A percentile compares a stretch with the other conserved stretches of the same genome.
Evolutionary conservation across 139 green algal species (phyloP).

Genomic region (Penium margaritaceum): DNA sequence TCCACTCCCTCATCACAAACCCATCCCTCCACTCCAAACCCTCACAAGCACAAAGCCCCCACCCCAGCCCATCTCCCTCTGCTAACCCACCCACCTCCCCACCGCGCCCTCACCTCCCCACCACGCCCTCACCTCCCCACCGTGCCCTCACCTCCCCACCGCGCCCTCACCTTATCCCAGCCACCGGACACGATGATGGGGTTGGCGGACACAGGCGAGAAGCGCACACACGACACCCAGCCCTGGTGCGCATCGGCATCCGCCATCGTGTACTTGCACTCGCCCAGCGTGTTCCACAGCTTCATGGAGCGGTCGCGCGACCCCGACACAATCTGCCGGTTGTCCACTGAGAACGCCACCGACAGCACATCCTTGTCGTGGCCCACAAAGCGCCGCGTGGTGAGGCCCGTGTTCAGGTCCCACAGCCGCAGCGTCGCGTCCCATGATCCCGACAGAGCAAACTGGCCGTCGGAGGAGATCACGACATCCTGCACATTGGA

Average conservation of each 20-base stretch:
- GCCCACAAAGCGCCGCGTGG: constrained; percentile 92
- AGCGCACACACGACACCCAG: constrained; percentile 96
- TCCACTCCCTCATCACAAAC: too few species aligned
- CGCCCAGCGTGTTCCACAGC: constrained; percentile 61
- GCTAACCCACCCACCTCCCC: too few species aligned
- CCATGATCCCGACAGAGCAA: constrained; percentile 94
- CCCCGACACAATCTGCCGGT: constrained; percentile 97
- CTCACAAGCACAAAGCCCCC: too few species aligned
- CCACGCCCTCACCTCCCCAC: too few species aligned
- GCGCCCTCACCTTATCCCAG: constrained; percentile 99
- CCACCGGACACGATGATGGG: constrained; percentile 96
- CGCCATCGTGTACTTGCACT: constrained; percentile 99
- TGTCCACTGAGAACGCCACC: constrained; percentile 98
- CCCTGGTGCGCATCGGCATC: constrained; percentile 89
- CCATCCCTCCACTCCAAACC: too few species aligned
- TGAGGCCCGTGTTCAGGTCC: constrained; percentile 93
- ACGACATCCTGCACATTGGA: constrained; percentile 99
- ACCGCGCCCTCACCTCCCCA: too few species aligned
- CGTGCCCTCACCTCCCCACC: too few species aligned
- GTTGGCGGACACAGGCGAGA: constrained; percentile 88
- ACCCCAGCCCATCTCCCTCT: too few species aligned
- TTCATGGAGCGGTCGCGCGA: constrained; percentile 55
- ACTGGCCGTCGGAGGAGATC: constrained; percentile 96
- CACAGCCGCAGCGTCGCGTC: constrained; percentile 96
- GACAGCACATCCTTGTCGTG: constrained; percentile 98